Conservation (phyloP, 257 asterid genomes). For the Hygrophila difformis region DNA sequence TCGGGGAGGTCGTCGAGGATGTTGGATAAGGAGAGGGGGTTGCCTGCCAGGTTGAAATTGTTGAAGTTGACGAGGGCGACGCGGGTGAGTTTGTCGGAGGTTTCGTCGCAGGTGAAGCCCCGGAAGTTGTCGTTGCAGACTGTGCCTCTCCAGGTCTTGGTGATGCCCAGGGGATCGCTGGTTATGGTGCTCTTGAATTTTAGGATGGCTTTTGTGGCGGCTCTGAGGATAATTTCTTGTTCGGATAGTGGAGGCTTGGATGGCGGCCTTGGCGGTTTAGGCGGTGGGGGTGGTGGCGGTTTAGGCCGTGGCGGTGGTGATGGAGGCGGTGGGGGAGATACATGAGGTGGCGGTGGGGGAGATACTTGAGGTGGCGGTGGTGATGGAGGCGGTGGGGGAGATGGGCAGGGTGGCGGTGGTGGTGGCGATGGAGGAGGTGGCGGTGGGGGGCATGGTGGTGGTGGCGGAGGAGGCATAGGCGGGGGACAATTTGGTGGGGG, state of each 20-base stretch:
- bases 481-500: slow-evolving; percentile 17
- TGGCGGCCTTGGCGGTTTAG: background rate
- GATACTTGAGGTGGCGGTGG: background rate
- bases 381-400: background rate
- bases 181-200: slow-evolving; percentile 20
- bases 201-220: slow-evolving; percentile 24
- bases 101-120: slow-evolving; percentile 47
- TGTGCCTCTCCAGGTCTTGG: slow-evolving; percentile 36
- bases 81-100: slow-evolving; percentile 8
- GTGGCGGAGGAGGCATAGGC: slow-evolving; percentile 11
- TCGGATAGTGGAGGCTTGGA: slow-evolving; percentile 4
- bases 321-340: slow-evolving; percentile 13
- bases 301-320: background rate
- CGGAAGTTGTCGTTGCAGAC: slow-evolving; percentile 37
- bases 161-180: slow-evolving; percentile 11
- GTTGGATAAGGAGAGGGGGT: background rate
- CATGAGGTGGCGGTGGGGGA: background rate
- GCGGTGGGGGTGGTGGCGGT: background rate
- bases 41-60: slow-evolving; percentile 7
- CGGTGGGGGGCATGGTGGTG: background rate
- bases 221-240: no score
- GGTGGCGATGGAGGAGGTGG: background rate
- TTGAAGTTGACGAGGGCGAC: slow-evolving; percentile 47
- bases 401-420: background rate
- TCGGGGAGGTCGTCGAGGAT: slow-evolving; percentile 23